Evolutionary conservation across 2,329 filamentous ascomycete genomes (phyloP), one percentile per base, ranked within the genome.

Genomic region (Botrytis paeoniae): DNA sequence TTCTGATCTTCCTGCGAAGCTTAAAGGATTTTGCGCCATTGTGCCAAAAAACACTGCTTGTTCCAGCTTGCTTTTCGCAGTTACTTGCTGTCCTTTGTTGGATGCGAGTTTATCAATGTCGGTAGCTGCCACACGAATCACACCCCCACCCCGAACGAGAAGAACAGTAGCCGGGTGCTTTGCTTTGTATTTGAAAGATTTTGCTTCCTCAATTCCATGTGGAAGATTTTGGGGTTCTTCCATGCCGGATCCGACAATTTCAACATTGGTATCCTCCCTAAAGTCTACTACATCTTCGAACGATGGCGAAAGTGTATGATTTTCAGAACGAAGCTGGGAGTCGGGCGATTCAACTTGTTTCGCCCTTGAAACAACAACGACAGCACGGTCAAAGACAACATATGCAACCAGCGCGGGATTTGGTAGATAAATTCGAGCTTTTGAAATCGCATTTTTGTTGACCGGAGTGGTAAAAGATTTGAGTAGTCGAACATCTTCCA

Each of bases 11-110:
- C 90, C 88, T 61, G 91, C 89, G 78, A 99, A 94, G 75, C 94
- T 90, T n/a, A 99, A 83, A n/a, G 95, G 92, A 78, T 94, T 98
- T 79, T 93, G 90, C 75, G 91, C 87, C 80, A 93, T 90, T 65
- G 89, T 89, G 2, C 95, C 95, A 80, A 94, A 98, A 83, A 98
- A 98, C 1, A 98, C 92, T 3, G 95, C 95, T 83, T 99, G 95
- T 80, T 98, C 94, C 59, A 99, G 87, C 82, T 96, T 97, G 82
- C 90, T 93, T 82, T 94, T 96, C 10, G 93, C 92, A 1, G 93
- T 95, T 25, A 97, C 88, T 76, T 85, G 83, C 1, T 89, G 89
- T 7, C 88, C 85, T 70, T 83, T 82, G 70, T 88, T 86, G 75
- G 87, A 88, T 20, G 85, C 85, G 78, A 91, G 90, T 74, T 86